phyloP scores from a whole-genome alignment of 2,329 filamentous ascomycete species.

The Trichophyton schoenleinii region DNA sequence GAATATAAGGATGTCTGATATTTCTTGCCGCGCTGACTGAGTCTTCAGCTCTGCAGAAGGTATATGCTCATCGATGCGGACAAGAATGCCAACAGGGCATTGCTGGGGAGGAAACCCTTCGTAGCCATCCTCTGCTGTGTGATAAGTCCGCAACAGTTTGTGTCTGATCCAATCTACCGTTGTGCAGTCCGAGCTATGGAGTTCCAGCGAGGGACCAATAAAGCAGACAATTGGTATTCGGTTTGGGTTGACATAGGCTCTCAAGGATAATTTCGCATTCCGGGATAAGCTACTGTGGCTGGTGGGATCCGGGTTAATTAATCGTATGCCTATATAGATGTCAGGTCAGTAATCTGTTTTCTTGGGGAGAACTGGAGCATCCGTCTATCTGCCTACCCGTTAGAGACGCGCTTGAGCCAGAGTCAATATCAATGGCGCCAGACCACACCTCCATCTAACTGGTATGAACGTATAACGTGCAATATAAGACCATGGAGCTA shows the following conservation, averaged over 20 bases:
- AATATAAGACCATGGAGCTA: conserved; percentile 9
- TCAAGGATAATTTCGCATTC: conserved; percentile 22
- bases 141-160: conserved; percentile 26
- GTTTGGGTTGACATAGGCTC: conserved; percentile 29
- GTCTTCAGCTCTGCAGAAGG: not conserved
- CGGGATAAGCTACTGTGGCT: conserved; percentile 25
- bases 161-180: conserved; percentile 29
- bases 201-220: conserved; percentile 28
- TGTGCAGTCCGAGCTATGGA: conserved; percentile 23
- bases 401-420: not conserved
- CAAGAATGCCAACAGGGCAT: conserved; percentile 29
- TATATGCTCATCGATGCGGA: conserved; percentile 19
- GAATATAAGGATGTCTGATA: conserved; percentile 29
- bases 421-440: conserved; percentile 9
- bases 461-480: not conserved
- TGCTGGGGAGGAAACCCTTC: conserved; percentile 22
- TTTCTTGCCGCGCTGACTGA: conserved; percentile 7
- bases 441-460: conserved; percentile 21
- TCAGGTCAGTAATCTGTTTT: not conserved
- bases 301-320: conserved; percentile 24
- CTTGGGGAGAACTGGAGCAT: not conserved
- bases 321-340: conserved; percentile 11
- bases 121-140: conserved; percentile 16
- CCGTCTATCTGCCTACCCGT: not conserved
- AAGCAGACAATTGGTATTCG: conserved; percentile 31